Base-by-base conservation (phyloP, 805 yeast species). In the Clavispora carvajalis region DNA sequence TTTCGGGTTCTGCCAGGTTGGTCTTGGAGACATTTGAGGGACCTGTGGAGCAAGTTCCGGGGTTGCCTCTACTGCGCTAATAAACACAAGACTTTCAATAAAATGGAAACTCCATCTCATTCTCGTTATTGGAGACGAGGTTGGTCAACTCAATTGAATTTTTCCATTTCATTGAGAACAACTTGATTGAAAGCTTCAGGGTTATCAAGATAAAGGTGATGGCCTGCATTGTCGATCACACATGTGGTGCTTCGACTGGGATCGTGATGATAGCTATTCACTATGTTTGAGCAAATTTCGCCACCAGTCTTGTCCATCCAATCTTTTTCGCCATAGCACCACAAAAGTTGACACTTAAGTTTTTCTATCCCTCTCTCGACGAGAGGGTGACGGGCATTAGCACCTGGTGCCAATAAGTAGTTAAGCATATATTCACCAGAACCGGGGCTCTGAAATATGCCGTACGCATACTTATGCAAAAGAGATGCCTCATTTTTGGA, bases 361-460 rank as follows among this genome's bases (percentile, higher is more conserved):
- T 70, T 63, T 22, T 73, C 62, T 11, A 83, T 69, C 2, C 66
- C 70, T 16, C 85, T 60, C 13, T 66, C 69, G 4, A 60, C 49
- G 39, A 91, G 65, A 1, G 98, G 95, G 51, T 74, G 65, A 46
- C 96, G 69, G 1, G 97, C 95, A 36, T 79, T 77, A 0, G 95
- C 98, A 3, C 98, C 99, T 6, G 96, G 95, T 0, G 87, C 90
- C 18, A 91, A 65, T 15, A 89, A 68, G 55, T 83, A 85, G 49
- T 87, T 85, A 48, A 93, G 67, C 70, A 91, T 81, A 58, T 91
- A 91, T 63, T 91, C 99, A 6, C 98, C 98, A 0, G 95, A 85
- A 0, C 99, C 99, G 3, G 72, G 77, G 7, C 86, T 82, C 48
- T 82, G 85, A 69, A 93, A 93, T 10, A 90, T 86, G 4, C 81